Evolutionary conservation across 2,329 filamentous ascomycete genomes (phyloP), one percentile per base, ranked within the genome.

Genomic region (Emmonsia crescens): DNA sequence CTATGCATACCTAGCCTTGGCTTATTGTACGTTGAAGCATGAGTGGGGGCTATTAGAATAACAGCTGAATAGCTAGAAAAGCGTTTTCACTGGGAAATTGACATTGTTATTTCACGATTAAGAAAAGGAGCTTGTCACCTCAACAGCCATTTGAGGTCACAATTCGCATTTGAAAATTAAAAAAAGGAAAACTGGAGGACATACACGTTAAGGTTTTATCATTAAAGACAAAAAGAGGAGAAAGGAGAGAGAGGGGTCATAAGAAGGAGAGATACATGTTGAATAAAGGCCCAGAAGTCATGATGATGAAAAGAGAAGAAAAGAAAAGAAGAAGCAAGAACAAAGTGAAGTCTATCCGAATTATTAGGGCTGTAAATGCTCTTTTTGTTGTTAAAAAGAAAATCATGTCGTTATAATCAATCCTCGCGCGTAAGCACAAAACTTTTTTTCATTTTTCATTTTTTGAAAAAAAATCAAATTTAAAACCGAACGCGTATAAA

Each of bases 1-100:
- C 57, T 68, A 81, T 9, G 60, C 76, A 10, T 56, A 40, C 21
- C 21, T 56, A 24, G 31, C 38, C 38, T 6, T 56, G 19, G 52
- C 52, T 29, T 52, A 52, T 29, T 44, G 6, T 44, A 44, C 42
- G n/a, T n/a, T n/a, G n/a, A n/a, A n/a, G n/a, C n/a, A n/a, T n/a
- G n/a, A n/a, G n/a, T n/a, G n/a, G n/a, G n/a, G n/a, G n/a, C n/a
- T n/a, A n/a, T n/a, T n/a, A n/a, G n/a, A n/a, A n/a, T n/a, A n/a
- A n/a, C n/a, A n/a, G n/a, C n/a, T n/a, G n/a, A n/a, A n/a, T n/a
- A n/a, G n/a, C n/a, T n/a, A n/a, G n/a, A n/a, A 42, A 42, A 3
- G 16, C 8, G 2, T 1, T 16, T n/a, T 44, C 19, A 6, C n/a
- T n/a, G 40, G 8, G 19, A 44, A n/a, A n/a, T 21, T 29, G 1